These are phyloP conservation scores for Cicer bijugum DNA, from an alignment of 306 rosid species.

Conservation along the genomic window DNA sequence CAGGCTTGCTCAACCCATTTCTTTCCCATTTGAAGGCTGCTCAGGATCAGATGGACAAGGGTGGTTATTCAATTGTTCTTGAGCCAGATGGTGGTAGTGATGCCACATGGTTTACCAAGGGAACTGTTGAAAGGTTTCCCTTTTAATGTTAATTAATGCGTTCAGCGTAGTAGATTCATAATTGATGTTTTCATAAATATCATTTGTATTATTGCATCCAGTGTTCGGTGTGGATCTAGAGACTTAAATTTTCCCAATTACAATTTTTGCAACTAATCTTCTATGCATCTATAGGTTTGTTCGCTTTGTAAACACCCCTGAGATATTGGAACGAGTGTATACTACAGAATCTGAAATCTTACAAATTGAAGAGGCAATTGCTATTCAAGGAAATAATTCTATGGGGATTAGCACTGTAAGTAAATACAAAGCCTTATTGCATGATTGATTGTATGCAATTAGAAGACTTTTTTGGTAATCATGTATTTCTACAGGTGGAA, in stretches of 20 bases:
- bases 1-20: slow-evolving; percentile 87
- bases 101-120: slow-evolving; percentile 82
- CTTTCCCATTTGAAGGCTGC: slow-evolving; percentile 93
- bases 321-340: slow-evolving; percentile 90
- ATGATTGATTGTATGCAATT: slow-evolving; percentile 14
- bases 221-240: background rate
- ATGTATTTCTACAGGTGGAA: slow-evolving; percentile 65
- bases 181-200: slow-evolving; percentile 26
- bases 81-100: slow-evolving; percentile 67
- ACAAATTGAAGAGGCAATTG: slow-evolving; percentile 94
- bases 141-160: slow-evolving; percentile 21
- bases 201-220: slow-evolving; percentile 33
- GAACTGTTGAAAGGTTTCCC: slow-evolving; percentile 78
- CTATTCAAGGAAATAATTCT: slow-evolving; percentile 84
- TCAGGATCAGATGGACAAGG: slow-evolving; percentile 94
- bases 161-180: slow-evolving; percentile 14
- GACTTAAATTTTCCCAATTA: background rate
- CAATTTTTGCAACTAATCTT: slow-evolving; percentile 38
- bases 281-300: slow-evolving; percentile 71
- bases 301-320: slow-evolving; percentile 95
- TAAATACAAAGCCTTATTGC: slow-evolving; percentile 37
- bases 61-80: slow-evolving; percentile 92
- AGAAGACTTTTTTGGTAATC: slow-evolving; percentile 42
- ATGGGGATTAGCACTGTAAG: slow-evolving; percentile 64
- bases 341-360: slow-evolving; percentile 82